A percentile compares a stretch with the other conserved stretches of the same genome.
Evolutionary conservation across 2,329 filamentous ascomycete species (phyloP).

Genomic region (Camillea tinctor): DNA sequence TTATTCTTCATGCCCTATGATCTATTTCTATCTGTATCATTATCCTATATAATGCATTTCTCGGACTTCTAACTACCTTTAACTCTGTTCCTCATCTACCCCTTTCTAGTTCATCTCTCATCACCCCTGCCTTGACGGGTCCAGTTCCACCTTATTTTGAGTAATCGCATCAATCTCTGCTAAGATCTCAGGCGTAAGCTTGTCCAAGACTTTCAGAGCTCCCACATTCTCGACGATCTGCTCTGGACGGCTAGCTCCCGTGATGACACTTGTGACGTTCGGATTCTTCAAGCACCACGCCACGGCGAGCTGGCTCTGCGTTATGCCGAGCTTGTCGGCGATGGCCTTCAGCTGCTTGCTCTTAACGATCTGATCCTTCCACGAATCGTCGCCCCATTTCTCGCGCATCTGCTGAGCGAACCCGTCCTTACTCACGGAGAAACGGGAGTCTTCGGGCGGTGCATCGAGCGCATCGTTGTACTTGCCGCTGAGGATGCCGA

Average conservation of each 20-base stretch:
- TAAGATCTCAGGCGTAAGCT: slow-evolving; percentile 50
- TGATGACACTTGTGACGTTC: slow-evolving; percentile 53
- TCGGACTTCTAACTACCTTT: not conserved
- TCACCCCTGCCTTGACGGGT: slow-evolving; percentile 5
- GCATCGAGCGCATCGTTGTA: slow-evolving; percentile 64
- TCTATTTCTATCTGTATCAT: too few relatives aligned
- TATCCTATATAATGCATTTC: too few relatives aligned
- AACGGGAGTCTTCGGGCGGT: slow-evolving; percentile 59
- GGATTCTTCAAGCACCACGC: slow-evolving; percentile 55
- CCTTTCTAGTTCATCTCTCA: not conserved
- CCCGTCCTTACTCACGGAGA: slow-evolving; percentile 60
- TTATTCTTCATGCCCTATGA: too few relatives aligned
- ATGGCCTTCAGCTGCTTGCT: slow-evolving; percentile 46
- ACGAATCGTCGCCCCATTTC: slow-evolving; percentile 57
- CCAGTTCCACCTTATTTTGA: slow-evolving; percentile 25
- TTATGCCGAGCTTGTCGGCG: slow-evolving; percentile 57
- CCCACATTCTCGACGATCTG: slow-evolving; percentile 52
- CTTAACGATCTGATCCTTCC: slow-evolving; percentile 48
- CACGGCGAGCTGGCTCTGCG: slow-evolving; percentile 49
- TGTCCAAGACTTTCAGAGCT: slow-evolving; percentile 44
- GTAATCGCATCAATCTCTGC: slow-evolving; percentile 49
- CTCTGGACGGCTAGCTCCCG: slow-evolving; percentile 49
- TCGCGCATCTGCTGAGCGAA: slow-evolving; percentile 60
- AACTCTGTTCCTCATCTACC: not conserved
- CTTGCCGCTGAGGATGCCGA: slow-evolving; percentile 60